A percentile compares a stretch with the other conserved stretches of the same genome.
Evolutionary conservation across 352 stramenopile species (phyloP).

Genomic region (Salisapilia sapeloensis): DNA sequence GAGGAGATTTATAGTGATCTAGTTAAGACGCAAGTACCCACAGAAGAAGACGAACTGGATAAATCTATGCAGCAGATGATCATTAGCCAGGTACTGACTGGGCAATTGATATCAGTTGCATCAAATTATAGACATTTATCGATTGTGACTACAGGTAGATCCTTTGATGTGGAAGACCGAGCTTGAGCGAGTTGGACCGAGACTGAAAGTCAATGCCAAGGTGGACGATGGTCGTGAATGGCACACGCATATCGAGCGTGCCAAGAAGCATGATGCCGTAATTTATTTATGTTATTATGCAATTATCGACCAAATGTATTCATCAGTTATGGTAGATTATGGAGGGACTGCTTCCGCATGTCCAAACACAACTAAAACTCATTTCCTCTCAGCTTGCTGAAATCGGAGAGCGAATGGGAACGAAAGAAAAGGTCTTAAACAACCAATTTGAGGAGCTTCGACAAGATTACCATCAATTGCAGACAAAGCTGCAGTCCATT

Average conservation of each 20-base stretch:
- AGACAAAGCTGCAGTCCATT: constrained; percentile 40
- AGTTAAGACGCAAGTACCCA: constrained; percentile 10
- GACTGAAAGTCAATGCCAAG: constrained; percentile 39
- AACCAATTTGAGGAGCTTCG: constrained; percentile 61
- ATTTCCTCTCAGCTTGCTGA: constrained; percentile 38
- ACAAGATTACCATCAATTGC: constrained; percentile 42
- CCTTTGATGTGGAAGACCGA: constrained; percentile 72
- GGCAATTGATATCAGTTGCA: neutral
- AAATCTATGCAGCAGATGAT: constrained; percentile 78
- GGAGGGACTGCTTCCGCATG: constrained; percentile 26
- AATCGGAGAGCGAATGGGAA: constrained; percentile 33
- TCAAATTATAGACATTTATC: neutral
- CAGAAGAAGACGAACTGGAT: constrained; percentile 36
- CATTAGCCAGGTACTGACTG: constrained; percentile 21
- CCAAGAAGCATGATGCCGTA: constrained; percentile 46
- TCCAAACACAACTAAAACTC: constrained; percentile 39
- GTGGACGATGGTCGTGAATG: constrained; percentile 58
- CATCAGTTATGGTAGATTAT: constrained; percentile 11
- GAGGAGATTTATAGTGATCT: constrained; percentile 53
- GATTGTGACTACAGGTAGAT: constrained; percentile 20
- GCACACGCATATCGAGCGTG: constrained; percentile 65
- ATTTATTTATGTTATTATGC: neutral
- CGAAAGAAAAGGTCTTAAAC: constrained; percentile 69
- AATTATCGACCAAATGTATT: neutral
- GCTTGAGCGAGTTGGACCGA: constrained; percentile 59